Evolutionary conservation across 495 filamentous ascomycete species (phyloP).

Genomic region (Cenococcum geophilum): DNA sequence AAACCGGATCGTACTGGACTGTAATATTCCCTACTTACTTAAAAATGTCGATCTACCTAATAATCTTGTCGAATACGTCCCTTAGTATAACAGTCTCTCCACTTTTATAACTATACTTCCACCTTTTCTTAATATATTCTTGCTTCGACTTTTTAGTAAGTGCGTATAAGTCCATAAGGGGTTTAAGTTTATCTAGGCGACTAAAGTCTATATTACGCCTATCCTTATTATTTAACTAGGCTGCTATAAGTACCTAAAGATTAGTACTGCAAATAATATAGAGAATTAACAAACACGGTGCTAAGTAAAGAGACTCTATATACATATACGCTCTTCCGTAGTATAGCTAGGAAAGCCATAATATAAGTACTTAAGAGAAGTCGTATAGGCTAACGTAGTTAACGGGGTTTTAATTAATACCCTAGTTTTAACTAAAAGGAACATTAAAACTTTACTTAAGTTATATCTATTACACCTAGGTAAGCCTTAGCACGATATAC

Average conservation of each 20-base stretch:
- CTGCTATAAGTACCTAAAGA: too few species aligned
- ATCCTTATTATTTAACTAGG: constrained; percentile 23
- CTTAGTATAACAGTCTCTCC: constrained; percentile 35
- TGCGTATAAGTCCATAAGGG: constrained; percentile 19
- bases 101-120: constrained; percentile 19
- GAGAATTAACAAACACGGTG: too few species aligned
- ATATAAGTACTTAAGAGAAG: too few species aligned
- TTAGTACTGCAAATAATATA: constrained; percentile 11
- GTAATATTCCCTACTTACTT: constrained; percentile 39
- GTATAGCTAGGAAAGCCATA: constrained; percentile 6
- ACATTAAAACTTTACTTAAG: too few species aligned
- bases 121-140: constrained; percentile 10
- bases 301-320: neutral
- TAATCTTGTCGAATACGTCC: constrained; percentile 39
- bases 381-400: too few species aligned
- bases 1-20: constrained; percentile 39
- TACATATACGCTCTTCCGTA: constrained; percentile 11
- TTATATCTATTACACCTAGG: too few species aligned
- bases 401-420: too few species aligned
- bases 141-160: constrained; percentile 15
- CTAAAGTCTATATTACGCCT: constrained; percentile 28
- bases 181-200: constrained; percentile 24
- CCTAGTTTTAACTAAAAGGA: too few species aligned
- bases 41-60: constrained; percentile 40
- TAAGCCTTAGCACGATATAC: too few species aligned